Evolutionary conservation across 176 grass and related monocot genomes (phyloP).

Genomic region (bread wheat (Triticum aestivum)): DNA sequence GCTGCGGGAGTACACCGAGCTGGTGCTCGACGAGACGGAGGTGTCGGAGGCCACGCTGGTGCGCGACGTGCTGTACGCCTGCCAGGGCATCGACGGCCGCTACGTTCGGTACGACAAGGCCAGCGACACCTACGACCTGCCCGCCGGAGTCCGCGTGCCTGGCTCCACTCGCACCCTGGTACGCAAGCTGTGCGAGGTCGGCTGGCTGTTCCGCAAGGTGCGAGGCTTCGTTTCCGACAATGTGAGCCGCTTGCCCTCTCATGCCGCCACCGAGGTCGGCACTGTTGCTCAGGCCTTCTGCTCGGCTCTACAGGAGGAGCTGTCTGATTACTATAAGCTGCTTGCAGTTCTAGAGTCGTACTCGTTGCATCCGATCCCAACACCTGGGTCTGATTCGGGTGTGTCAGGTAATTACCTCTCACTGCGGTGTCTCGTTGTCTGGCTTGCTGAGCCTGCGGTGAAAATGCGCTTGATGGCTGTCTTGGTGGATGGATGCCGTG

Average conservation of each 20-base stretch:
- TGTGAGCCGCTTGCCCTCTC: conserved; percentile 46
- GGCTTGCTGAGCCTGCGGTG: conserved; percentile 83
- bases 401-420: conserved; percentile 83
- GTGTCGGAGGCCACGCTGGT: conserved; percentile 80
- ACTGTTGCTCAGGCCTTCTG: conserved; percentile 86
- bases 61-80: conserved; percentile 86
- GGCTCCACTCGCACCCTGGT: conserved; percentile 82
- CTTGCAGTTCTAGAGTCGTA: conserved; percentile 75
- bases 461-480: conserved; percentile 93
- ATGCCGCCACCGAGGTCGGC: conserved; percentile 55
- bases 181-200: conserved; percentile 85
- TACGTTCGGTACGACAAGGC: conserved; percentile 67
- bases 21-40: conserved; percentile 91
- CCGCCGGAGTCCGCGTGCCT: conserved; percentile 69
- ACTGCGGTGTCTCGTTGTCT: conserved; percentile 67
- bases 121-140: conserved; percentile 71
- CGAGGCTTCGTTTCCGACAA: conserved; percentile 72
- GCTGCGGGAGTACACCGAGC: conserved; percentile 82
- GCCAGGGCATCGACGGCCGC: conserved; percentile 93
- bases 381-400: conserved; percentile 69
- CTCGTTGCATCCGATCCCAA: conserved; percentile 67
- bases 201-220: conserved; percentile 86
- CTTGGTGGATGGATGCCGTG: conserved; percentile 65
- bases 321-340: conserved; percentile 89
- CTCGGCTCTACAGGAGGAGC: conserved; percentile 83